Evolutionary conservation across 2,329 filamentous ascomycete species (phyloP), one percentile per base, ranked within the genome.

Genomic region (Penicillium digitatum): DNA sequence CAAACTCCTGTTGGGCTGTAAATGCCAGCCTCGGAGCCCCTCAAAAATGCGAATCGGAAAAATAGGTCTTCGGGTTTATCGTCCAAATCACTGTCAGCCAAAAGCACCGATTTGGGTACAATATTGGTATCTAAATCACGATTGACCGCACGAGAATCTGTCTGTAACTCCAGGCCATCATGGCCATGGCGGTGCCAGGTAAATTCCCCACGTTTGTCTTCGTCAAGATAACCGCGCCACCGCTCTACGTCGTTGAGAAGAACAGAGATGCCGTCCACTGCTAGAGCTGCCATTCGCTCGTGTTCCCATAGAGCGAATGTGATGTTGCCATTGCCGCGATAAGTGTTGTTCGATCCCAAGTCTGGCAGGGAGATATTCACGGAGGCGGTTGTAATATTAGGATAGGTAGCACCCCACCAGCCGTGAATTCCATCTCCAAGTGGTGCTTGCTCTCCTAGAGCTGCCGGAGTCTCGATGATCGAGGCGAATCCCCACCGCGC

Each of bases 401-500:
- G 75, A 51, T 69, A 75, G 3, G 77, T 72, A 3, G 72, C 66
- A 11, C 74, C 72, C 67, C 76, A 74, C 64, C 74, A 68, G 44
- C 76, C 76, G 54, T 75, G 74, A 27, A 66, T 63, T 20, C 74
- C 74, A 38, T 71, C 68, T 14, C 78, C 73, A 8, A 81, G 48
- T 73, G 73, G 45, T 66, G 69, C 54, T 67, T 78, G 44, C 73
- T 81, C 79, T 10, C 82, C 79, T 24, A 99, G 75, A 0, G 86
- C 85, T 0, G 74, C 81, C 0, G 89, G 84, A 0, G 94, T 97
- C 74, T 99, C 87, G 16, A 99, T 81, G 44, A 99, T 84, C 1
- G 88, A 82, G 58, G 90, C 92, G 71, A 95, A 99, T 0, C 92
- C 92, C 94, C 94, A 97, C 40, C 93, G 83, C 4, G 92, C 93